Percentiles rank a stretch among this genome's conserved stretches.
phyloP scores from a whole-genome alignment of 2,329 filamentous ascomycete species.

The Penicillium sp. region DNA sequence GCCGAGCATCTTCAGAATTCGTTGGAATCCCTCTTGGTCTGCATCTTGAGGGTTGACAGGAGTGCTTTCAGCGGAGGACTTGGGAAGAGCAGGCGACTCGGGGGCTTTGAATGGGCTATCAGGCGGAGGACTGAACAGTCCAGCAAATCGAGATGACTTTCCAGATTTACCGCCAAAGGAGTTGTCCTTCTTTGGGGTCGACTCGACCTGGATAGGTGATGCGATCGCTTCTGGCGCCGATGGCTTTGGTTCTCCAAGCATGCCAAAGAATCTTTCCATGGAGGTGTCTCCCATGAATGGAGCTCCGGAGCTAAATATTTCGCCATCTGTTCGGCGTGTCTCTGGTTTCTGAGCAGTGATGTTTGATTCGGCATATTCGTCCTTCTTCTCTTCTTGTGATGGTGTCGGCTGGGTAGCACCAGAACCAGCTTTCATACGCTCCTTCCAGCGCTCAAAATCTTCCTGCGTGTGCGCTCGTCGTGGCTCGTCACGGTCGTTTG shows the following conservation, averaged over 20 bases:
- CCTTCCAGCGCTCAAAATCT: slow-evolving; percentile 94
- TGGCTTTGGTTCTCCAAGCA: slow-evolving; percentile 57
- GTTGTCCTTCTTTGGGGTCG: slow-evolving; percentile 48
- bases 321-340: slow-evolving; percentile 47
- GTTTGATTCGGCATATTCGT: slow-evolving; percentile 31
- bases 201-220: slow-evolving; percentile 41
- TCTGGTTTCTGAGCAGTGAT: slow-evolving; percentile 43
- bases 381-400: slow-evolving; percentile 51
- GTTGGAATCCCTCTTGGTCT: slow-evolving; percentile 85
- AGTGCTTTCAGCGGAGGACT: slow-evolving; percentile 22
- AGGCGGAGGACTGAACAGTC: slow-evolving; percentile 69
- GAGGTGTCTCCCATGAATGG: slow-evolving; percentile 68
- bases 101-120: slow-evolving; percentile 55
- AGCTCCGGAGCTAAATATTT: slow-evolving; percentile 60
- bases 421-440: slow-evolving; percentile 76
- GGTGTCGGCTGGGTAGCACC: slow-evolving; percentile 32
- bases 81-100: slow-evolving; percentile 30
- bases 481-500: slow-evolving; percentile 68
- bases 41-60: slow-evolving; percentile 57
- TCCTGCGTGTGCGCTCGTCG: slow-evolving; percentile 77
- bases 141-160: slow-evolving; percentile 85
- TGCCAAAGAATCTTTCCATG: slow-evolving; percentile 77
- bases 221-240: slow-evolving; percentile 41
- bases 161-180: slow-evolving; percentile 55
- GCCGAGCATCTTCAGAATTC: slow-evolving; percentile 80